A percentile compares a stretch with the other conserved stretches of the same genome.
Evolutionary conservation across 768 basidiomycete genomes (phyloP).

Genomic region (Macrocybe gigantea): DNA sequence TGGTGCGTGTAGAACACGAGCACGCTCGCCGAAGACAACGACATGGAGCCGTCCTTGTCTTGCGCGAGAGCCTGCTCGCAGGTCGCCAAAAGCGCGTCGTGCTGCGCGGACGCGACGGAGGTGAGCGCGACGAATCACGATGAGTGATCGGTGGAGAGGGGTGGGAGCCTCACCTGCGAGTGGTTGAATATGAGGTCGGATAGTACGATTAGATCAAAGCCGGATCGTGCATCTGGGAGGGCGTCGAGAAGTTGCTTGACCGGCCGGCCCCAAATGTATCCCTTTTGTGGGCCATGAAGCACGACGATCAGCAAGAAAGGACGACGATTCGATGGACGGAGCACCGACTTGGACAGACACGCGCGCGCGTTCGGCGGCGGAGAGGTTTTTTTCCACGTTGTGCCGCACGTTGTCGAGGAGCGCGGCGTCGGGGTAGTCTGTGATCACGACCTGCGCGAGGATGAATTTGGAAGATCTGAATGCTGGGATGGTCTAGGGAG

Average conservation of each 20-base stretch:
- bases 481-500: background rate
- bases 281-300: constrained; percentile 29
- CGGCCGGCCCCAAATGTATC: constrained; percentile 78
- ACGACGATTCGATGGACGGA: background rate
- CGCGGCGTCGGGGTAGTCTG: constrained; percentile 84
- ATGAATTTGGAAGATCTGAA: background rate
- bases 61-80: constrained; percentile 45
- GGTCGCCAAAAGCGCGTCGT: constrained; percentile 73
- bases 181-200: constrained; percentile 96
- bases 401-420: constrained; percentile 70
- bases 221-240: constrained; percentile 9
- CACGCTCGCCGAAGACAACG: constrained; percentile 21
- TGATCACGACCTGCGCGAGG: constrained; percentile 63
- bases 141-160: background rate
- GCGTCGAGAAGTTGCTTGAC: constrained; percentile 37
- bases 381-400: constrained; percentile 62
- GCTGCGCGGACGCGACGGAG: constrained; percentile 33
- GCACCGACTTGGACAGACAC: constrained; percentile 22
- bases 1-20: constrained; percentile 91
- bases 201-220: constrained; percentile 78
- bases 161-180: constrained; percentile 56
- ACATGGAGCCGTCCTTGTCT: background rate
- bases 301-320: background rate
- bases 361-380: constrained; percentile 26
- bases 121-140: background rate